Conservation (phyloP, 345 rosid species). For the Excoecaria cochinchinensis region DNA sequence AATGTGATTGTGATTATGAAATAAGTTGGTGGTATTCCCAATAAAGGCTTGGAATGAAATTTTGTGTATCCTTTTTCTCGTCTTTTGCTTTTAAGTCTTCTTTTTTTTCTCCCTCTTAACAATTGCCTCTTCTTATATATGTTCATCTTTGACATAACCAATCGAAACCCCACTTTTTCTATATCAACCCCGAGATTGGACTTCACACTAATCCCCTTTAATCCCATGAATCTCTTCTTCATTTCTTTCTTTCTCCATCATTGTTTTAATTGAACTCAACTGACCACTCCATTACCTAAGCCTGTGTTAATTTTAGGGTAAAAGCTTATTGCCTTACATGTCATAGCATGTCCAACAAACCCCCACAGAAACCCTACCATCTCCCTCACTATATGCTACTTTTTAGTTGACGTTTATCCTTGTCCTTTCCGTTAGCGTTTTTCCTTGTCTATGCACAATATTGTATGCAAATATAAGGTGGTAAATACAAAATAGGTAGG, state of each 20-base stretch:
- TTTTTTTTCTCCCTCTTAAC: conserved; percentile 20
- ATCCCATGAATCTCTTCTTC: conserved; percentile 41
- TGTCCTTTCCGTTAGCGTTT: neutral
- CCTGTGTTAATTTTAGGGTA: too few species aligned
- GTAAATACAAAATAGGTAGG: neutral
- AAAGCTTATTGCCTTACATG: too few species aligned
- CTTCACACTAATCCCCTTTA: conserved; percentile 30
- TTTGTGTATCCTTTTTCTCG: neutral
- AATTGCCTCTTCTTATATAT: neutral
- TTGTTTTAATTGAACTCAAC: neutral
- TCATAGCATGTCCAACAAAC: neutral
- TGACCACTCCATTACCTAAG: neutral
- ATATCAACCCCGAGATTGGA: conserved; percentile 22
- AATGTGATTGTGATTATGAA: too few species aligned
- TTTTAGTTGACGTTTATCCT: too few species aligned
- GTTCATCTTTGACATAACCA: conserved; percentile 32
- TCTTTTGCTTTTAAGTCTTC: conserved; percentile 22
- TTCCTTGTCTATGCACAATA: neutral
- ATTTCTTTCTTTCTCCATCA: conserved; percentile 22
- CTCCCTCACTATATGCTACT: too few species aligned
- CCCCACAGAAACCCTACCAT: too few species aligned
- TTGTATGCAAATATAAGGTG: neutral
- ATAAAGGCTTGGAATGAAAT: conserved; percentile 19
- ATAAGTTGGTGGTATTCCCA: conserved; percentile 19
- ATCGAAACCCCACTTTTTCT: conserved; percentile 34